These are phyloP conservation scores for Ganoderma sp. DNA, from an alignment of 1,284 basidiomycete genomes.

Conservation along the genomic window DNA sequence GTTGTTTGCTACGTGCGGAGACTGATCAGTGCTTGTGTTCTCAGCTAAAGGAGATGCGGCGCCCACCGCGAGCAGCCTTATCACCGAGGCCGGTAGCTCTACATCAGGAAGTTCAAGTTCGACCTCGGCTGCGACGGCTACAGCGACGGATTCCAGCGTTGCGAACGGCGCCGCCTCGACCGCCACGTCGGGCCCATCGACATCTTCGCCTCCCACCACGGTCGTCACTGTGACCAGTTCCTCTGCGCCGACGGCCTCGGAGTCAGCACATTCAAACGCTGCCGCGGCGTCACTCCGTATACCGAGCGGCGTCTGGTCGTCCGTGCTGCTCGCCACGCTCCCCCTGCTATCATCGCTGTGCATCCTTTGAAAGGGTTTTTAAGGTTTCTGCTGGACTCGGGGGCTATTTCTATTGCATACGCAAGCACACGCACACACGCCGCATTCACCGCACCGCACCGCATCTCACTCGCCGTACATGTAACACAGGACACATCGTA, in stretches of 20 bases:
- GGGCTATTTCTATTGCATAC: background rate
- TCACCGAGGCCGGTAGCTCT: constrained; percentile 17
- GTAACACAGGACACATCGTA: background rate
- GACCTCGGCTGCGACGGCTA: background rate
- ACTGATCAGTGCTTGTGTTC: background rate
- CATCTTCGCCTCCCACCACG: background rate
- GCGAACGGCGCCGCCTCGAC: constrained; percentile 3
- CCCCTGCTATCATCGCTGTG: constrained; percentile 20
- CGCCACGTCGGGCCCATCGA: constrained; percentile 7
- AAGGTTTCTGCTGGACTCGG: background rate
- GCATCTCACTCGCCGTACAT: constrained; percentile 1
- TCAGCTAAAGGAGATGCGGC: constrained; percentile 24
- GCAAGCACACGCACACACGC: background rate
- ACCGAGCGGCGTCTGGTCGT: constrained; percentile 12
- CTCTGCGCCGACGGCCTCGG: background rate
- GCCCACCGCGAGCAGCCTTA: constrained; percentile 26
- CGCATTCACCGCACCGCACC: background rate
- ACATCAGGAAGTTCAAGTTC: background rate
- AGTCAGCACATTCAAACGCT: constrained; percentile 6
- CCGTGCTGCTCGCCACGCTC: constrained; percentile 15
- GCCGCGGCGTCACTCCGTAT: constrained; percentile 10
- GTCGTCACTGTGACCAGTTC: background rate
- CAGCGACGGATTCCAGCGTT: background rate
- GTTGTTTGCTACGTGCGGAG: too few relatives aligned
- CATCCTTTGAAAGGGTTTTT: constrained; percentile 11